Evolutionary conservation across 2,329 filamentous ascomycete species (phyloP).

Genomic region (Plectosphaerella cucumerina): DNA sequence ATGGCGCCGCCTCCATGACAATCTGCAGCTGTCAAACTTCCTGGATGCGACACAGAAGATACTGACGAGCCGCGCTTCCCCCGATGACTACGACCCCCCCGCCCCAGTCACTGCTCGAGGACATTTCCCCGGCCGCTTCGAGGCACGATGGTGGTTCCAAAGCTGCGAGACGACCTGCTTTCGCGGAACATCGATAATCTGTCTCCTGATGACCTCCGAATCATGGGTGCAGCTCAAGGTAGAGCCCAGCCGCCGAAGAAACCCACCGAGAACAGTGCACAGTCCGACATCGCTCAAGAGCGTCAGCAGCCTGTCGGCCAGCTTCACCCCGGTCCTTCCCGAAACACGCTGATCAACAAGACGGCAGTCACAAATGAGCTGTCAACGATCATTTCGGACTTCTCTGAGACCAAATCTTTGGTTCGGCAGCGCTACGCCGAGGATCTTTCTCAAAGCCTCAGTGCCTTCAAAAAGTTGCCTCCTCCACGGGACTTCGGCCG

Average conservation of each 20-base stretch:
- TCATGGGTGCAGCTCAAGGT: too few relatives aligned
- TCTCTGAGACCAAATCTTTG: too few relatives aligned
- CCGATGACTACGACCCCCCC: constrained; percentile 12
- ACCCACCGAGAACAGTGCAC: too few relatives aligned
- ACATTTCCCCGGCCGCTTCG: constrained; percentile 11
- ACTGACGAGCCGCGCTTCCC: constrained; percentile 24
- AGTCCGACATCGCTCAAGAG: too few relatives aligned
- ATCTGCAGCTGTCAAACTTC: constrained; percentile 39
- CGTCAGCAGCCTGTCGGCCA: too few relatives aligned
- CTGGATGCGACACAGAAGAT: constrained; percentile 37
- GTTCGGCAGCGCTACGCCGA: background rate
- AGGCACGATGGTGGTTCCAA: constrained; percentile 13
- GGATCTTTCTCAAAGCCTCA: background rate
- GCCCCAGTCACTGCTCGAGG: constrained; percentile 12
- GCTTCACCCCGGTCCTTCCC: too few relatives aligned
- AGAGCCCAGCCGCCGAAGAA: too few relatives aligned
- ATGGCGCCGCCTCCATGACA: constrained; percentile 45
- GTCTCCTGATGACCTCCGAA: too few relatives aligned
- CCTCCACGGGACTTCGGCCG: background rate
- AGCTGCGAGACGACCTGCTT: constrained; percentile 13
- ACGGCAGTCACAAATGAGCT: too few relatives aligned
- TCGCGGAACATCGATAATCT: constrained; percentile 2
- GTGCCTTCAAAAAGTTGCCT: background rate
- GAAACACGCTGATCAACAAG: too few relatives aligned
- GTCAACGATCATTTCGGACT: too few relatives aligned